These are phyloP conservation scores for Sequoia sempervirens DNA, from an alignment of 75 land plant species.

Conservation along the genomic window DNA sequence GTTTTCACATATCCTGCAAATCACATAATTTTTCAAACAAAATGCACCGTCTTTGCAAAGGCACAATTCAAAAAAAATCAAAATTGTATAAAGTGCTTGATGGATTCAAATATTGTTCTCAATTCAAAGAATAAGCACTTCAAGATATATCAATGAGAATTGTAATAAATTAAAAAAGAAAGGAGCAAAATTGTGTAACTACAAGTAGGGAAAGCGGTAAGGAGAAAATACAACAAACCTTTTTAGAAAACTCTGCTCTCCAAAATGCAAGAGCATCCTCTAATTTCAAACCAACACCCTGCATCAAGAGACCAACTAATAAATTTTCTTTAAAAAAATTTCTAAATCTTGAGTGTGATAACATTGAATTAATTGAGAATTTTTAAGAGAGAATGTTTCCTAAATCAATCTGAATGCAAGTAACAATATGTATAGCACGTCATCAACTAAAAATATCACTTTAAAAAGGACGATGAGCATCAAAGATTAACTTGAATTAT, in stretches of 20 bases:
- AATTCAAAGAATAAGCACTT: not conserved
- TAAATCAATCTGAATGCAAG: not conserved
- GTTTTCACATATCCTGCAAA: not conserved
- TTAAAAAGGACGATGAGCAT: no score
- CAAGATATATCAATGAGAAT: not conserved
- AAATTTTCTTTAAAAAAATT: not conserved
- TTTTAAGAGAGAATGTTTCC: not conserved
- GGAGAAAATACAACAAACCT: conserved; percentile 32
- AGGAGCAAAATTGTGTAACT: not conserved
- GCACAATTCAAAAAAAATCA: not conserved
- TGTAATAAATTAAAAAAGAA: not conserved
- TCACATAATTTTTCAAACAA: not conserved
- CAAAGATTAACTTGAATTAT: not conserved
- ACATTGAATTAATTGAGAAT: not conserved
- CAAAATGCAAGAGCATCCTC: conserved; percentile 96
- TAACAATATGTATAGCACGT: not conserved
- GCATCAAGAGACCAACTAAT: conserved; percentile 8
- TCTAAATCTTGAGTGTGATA: not conserved
- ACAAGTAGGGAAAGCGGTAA: not conserved
- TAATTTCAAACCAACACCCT: conserved; percentile 92
- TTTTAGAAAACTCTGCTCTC: conserved; percentile 81
- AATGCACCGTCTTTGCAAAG: not conserved
- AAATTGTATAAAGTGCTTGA: not conserved
- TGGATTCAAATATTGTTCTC: not conserved
- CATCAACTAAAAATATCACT: not conserved